These are phyloP conservation scores for Fagopyrum homotropicum DNA, from an alignment of 148 eudicot species.

Conservation along the genomic window DNA sequence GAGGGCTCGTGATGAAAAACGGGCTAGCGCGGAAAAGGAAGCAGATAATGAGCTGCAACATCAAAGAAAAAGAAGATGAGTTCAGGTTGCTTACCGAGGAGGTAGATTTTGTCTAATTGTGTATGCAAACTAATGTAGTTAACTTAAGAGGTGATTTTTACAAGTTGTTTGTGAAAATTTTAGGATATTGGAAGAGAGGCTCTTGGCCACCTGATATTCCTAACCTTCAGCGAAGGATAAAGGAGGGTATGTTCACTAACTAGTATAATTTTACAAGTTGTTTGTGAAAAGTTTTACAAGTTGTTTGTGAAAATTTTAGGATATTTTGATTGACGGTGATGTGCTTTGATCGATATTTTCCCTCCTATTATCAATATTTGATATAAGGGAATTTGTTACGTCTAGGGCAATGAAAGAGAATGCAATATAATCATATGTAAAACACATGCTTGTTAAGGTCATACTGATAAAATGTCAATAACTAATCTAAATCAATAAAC, in stretches of 20 bases:
- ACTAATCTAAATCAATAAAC: too few relatives aligned
- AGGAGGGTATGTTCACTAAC: slow-evolving; percentile 55
- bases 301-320: too few relatives aligned
- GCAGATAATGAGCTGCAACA: slow-evolving; percentile 58
- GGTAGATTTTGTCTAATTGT: slow-evolving; percentile 26
- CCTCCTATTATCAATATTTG: too few relatives aligned
- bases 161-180: slow-evolving; percentile 5
- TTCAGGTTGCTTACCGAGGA: slow-evolving; percentile 58
- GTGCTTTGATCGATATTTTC: too few relatives aligned
- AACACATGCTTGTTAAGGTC: too few relatives aligned
- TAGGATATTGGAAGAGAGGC: slow-evolving; percentile 89
- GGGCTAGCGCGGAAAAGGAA: slow-evolving; percentile 36
- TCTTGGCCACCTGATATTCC: slow-evolving; percentile 77
- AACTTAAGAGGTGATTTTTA: neutral
- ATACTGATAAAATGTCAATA: too few relatives aligned
- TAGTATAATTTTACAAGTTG: neutral
- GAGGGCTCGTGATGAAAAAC: slow-evolving; percentile 35
- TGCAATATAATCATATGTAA: too few relatives aligned
- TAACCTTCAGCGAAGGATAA: slow-evolving; percentile 72
- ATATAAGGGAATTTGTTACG: too few relatives aligned
- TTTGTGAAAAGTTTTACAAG: neutral
- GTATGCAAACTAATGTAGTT: slow-evolving; percentile 4
- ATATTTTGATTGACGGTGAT: too few relatives aligned
- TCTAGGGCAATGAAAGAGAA: too few relatives aligned
- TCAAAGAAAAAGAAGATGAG: slow-evolving; percentile 58